These are phyloP conservation scores for Colletotrichum sp. DNA, from an alignment of 2,329 filamentous ascomycete species.

Conservation along the genomic window DNA sequence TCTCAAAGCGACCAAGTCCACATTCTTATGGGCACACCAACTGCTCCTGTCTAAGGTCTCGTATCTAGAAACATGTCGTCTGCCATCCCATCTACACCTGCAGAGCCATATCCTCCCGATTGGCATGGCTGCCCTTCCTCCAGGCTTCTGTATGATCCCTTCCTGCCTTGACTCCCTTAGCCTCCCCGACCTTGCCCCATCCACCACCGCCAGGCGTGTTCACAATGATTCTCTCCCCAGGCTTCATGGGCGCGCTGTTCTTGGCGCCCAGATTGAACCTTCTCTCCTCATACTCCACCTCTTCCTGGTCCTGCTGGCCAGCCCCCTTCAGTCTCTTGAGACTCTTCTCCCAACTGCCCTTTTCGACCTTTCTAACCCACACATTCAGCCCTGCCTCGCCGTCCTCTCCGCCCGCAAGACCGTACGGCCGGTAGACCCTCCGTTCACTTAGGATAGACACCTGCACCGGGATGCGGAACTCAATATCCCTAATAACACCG, in stretches of 20 bases:
- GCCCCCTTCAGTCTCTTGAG: constrained; percentile 40
- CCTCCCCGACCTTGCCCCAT: constrained; percentile 69
- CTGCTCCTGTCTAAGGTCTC: not conserved
- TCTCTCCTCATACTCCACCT: constrained; percentile 60
- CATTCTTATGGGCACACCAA: not conserved
- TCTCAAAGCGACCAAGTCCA: fast-evolving
- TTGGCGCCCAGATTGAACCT: constrained; percentile 79
- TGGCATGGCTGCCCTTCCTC: constrained; percentile 62
- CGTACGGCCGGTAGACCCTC: constrained; percentile 79
- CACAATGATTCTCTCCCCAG: constrained; percentile 80
- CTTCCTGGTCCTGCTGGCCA: constrained; percentile 29
- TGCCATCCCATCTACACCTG: constrained; percentile 47
- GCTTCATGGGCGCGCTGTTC: constrained; percentile 78
- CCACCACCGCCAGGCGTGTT: constrained; percentile 81
- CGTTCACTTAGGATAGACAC: constrained; percentile 80
- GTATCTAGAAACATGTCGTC: not conserved
- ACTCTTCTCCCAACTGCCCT: constrained; percentile 54
- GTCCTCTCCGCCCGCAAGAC: constrained; percentile 82
- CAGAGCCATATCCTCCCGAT: constrained; percentile 62
- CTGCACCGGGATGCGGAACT: constrained; percentile 78
- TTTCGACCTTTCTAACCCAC: constrained; percentile 79
- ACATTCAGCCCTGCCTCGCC: constrained; percentile 82
- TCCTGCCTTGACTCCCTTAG: constrained; percentile 53
- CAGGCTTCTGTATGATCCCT: constrained; percentile 61
- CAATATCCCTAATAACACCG: constrained; percentile 78